Evolutionary conservation across 2,329 filamentous ascomycete genomes (phyloP).

Genomic region (Myriosclerotinia duriaeana): DNA sequence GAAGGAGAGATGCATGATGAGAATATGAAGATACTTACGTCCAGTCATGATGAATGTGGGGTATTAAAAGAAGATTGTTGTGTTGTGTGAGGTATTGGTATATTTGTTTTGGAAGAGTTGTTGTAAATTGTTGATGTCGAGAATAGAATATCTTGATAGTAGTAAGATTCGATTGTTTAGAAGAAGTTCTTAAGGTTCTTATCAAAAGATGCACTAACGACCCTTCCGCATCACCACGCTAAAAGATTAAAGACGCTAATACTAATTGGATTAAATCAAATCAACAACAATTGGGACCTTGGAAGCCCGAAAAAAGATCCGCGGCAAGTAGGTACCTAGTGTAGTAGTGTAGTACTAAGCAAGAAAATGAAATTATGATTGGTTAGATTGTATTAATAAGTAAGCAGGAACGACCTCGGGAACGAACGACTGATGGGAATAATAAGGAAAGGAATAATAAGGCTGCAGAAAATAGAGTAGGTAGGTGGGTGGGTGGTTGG

Average conservation of each 20-base stretch:
- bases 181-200: conserved; percentile 27
- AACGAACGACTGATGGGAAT: no score
- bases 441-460: no score
- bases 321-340: no score
- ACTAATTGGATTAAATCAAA: conserved; percentile 21
- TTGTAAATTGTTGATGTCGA: conserved; percentile 11
- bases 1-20: not conserved
- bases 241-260: conserved; percentile 28
- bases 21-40: conserved; percentile 48
- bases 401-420: no score
- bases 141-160: conserved; percentile 21
- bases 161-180: conserved; percentile 22
- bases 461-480: no score
- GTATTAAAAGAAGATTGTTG: conserved; percentile 11
- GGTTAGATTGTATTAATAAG: conserved; percentile 20
- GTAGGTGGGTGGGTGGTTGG: no score
- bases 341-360: no score
- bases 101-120: conserved; percentile 10
- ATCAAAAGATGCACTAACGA: conserved; percentile 34
- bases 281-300: not conserved
- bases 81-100: conserved; percentile 13
- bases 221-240: conserved; percentile 34
- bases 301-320: not conserved
- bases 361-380: no score
- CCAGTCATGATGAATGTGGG: conserved; percentile 54